These are phyloP conservation scores for Evernia prunastri DNA, from an alignment of 495 filamentous ascomycete species.

Conservation along the genomic window DNA sequence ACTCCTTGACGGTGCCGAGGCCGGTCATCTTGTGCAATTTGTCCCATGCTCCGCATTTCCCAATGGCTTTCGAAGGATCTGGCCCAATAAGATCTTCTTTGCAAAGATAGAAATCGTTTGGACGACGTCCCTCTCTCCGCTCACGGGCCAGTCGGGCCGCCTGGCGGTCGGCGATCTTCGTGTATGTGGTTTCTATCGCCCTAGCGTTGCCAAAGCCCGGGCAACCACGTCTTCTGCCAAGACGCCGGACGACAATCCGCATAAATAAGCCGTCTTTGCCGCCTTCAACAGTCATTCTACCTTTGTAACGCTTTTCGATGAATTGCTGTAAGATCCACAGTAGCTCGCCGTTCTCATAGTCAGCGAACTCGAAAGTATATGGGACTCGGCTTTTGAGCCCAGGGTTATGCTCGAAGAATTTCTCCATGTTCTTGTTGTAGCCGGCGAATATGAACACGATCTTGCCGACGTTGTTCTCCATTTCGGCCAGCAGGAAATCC, in stretches of 20 bases:
- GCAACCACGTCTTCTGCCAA: slow-evolving; percentile 55
- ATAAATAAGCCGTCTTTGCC: slow-evolving; percentile 57
- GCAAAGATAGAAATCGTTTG: slow-evolving; percentile 48
- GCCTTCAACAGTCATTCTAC: slow-evolving; percentile 54
- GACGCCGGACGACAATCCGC: slow-evolving; percentile 54
- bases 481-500: slow-evolving; percentile 67
- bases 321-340: slow-evolving; percentile 43
- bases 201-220: slow-evolving; percentile 71
- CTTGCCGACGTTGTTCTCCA: slow-evolving; percentile 69
- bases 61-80: slow-evolving; percentile 50
- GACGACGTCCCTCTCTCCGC: slow-evolving; percentile 25
- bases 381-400: slow-evolving; percentile 70
- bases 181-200: slow-evolving; percentile 55
- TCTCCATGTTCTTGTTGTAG: slow-evolving; percentile 73
- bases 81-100: slow-evolving; percentile 62
- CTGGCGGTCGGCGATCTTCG: slow-evolving; percentile 51
- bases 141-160: slow-evolving; percentile 46
- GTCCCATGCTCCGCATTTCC: slow-evolving; percentile 48
- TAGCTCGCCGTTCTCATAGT: slow-evolving; percentile 64
- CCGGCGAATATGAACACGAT: slow-evolving; percentile 73
- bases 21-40: slow-evolving; percentile 57
- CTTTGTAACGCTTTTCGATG: slow-evolving; percentile 46
- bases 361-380: slow-evolving; percentile 55
- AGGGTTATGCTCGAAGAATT: slow-evolving; percentile 71
- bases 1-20: slow-evolving; percentile 55